phyloP scores from a whole-genome alignment of 2,329 filamentous ascomycete genomes.

The Ophiostoma ips region DNA sequence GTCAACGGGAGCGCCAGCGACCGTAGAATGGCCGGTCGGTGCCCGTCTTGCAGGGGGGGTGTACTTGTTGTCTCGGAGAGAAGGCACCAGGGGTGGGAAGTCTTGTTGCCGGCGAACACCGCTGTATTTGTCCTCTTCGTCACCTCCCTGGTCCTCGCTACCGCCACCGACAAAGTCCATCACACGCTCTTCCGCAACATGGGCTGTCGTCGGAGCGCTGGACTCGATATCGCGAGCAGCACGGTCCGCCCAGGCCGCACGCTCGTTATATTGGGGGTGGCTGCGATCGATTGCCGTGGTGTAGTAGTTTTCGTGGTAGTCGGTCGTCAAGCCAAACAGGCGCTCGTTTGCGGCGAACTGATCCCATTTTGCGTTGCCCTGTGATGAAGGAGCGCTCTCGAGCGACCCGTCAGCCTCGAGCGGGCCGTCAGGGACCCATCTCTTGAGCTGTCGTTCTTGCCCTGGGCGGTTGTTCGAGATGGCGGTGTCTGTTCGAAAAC shows the following conservation, averaged over 20 bases:
- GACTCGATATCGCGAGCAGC: constrained; percentile 84
- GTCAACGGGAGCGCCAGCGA: constrained; percentile 66
- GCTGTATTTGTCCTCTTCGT: constrained; percentile 92
- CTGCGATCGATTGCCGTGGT: constrained; percentile 79
- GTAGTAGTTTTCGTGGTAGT: constrained; percentile 90
- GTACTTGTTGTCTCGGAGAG: constrained; percentile 54
- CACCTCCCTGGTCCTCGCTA: constrained; percentile 50
- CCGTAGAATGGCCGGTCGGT: constrained; percentile 57
- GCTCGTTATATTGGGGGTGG: constrained; percentile 68
- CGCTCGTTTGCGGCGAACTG: constrained; percentile 86
- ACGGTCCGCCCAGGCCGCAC: constrained; percentile 63
- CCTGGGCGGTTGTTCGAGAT: constrained; percentile 63
- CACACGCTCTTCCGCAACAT: constrained; percentile 81
- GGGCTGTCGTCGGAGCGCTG: constrained; percentile 57
- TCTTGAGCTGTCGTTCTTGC: constrained; percentile 63
- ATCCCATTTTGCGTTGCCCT: constrained; percentile 55
- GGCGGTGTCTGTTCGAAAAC: constrained; percentile 76
- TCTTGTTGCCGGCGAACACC: constrained; percentile 64
- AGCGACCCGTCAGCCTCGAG: constrained; percentile 57
- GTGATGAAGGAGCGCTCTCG: constrained; percentile 37
- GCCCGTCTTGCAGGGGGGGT: constrained; percentile 80
- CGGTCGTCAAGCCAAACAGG: constrained; percentile 74
- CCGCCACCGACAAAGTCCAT: constrained; percentile 43
- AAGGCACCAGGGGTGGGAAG: constrained; percentile 46
- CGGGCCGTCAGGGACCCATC: constrained; percentile 58